phyloP scores from a whole-genome alignment of 164 flowering plant species.

The Magnolia sinica region DNA sequence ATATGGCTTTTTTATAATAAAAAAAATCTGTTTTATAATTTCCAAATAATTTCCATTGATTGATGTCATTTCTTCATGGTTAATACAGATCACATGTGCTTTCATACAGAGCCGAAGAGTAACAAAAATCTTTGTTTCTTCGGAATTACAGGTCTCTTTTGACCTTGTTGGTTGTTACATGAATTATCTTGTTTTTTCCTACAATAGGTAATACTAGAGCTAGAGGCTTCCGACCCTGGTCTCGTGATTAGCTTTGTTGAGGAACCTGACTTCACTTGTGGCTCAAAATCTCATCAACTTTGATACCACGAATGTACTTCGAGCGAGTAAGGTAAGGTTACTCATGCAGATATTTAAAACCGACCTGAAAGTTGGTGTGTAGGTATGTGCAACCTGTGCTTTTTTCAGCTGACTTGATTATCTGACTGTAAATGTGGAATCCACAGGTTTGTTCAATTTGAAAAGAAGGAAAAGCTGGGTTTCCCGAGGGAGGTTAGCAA shows the following conservation, averaged over 20 bases:
- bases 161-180: not conserved
- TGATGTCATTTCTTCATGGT: not conserved
- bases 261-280: constrained; percentile 62
- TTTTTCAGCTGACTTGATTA: too few relatives aligned
- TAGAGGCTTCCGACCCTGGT: constrained; percentile 62
- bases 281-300: constrained; percentile 40
- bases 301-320: constrained; percentile 10
- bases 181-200: not conserved
- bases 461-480: too few relatives aligned
- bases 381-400: too few relatives aligned
- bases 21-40: not conserved
- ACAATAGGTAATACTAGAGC: constrained; percentile 63
- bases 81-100: not conserved
- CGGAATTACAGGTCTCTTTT: not conserved
- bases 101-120: not conserved
- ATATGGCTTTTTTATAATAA: not conserved
- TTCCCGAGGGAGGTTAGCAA: too few relatives aligned
- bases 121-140: not conserved
- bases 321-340: not conserved
- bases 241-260: constrained; percentile 53
- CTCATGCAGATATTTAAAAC: too few relatives aligned
- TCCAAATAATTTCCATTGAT: not conserved
- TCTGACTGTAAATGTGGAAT: too few relatives aligned
- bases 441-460: too few relatives aligned
- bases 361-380: too few relatives aligned